Conservation (phyloP, 352 stramenopile genomes). For the Globisporangium nodosum region DNA sequence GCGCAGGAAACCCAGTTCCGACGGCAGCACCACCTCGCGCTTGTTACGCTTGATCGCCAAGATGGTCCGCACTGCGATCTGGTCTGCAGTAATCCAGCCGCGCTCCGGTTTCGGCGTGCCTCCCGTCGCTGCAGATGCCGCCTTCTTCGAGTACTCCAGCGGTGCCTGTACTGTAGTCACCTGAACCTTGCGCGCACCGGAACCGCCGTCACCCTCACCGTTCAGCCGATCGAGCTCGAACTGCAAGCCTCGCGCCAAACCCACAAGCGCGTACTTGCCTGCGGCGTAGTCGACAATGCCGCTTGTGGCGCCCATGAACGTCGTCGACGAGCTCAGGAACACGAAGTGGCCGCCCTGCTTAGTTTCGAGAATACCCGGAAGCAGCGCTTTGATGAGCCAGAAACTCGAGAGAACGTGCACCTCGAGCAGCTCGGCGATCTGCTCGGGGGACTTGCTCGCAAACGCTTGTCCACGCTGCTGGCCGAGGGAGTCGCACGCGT, state of each 20-base stretch:
- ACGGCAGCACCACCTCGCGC: slow-evolving; percentile 10
- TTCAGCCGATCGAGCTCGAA: slow-evolving; percentile 10
- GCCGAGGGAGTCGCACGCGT: slow-evolving; percentile 6
- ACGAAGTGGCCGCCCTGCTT: slow-evolving; percentile 14
- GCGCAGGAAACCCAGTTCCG: slow-evolving; percentile 6
- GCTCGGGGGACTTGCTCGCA: slow-evolving; percentile 1
- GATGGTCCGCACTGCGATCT: slow-evolving; percentile 8
- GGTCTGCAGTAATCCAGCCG: slow-evolving; percentile 12
- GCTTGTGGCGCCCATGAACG: slow-evolving; percentile 2
- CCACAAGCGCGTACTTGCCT: slow-evolving; percentile 14
- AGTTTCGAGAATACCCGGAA: slow-evolving; percentile 7
- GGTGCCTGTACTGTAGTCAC: slow-evolving; percentile 11
- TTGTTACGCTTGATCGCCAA: slow-evolving; percentile 14
- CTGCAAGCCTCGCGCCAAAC: slow-evolving; percentile 5
- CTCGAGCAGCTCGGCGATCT: slow-evolving; percentile 4
- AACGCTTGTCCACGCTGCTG: not conserved
- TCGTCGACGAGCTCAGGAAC: slow-evolving; percentile 13
- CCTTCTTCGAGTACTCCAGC: slow-evolving; percentile 8
- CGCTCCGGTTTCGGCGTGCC: slow-evolving; percentile 3
- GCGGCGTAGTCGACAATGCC: slow-evolving; percentile 14
- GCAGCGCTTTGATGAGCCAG: slow-evolving; percentile 13
- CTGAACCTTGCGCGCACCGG: slow-evolving; percentile 1
- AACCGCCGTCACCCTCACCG: not conserved
- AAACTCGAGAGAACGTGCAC: slow-evolving; percentile 9
- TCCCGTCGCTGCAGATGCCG: not conserved